Conservation (phyloP, 1,139 yeast genomes). For the Yamadazyma pseudoaaseri region DNA sequence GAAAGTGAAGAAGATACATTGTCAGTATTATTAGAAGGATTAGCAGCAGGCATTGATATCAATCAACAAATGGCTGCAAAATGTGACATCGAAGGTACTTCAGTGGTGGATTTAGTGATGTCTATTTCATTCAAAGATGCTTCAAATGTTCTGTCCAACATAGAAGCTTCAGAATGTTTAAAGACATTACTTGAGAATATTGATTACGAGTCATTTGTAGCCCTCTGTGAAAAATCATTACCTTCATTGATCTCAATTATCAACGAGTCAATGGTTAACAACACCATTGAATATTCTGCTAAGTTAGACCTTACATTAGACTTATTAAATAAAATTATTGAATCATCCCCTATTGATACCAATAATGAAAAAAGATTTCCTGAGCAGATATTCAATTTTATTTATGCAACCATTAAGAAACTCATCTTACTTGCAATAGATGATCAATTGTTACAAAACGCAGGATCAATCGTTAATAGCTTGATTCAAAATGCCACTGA, state of each 20-base stretch:
- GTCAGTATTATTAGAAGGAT: conserved; percentile 70
- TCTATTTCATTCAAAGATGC: conserved; percentile 71
- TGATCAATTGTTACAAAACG: conserved; percentile 74
- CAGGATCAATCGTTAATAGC: conserved; percentile 71
- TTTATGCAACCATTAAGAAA: conserved; percentile 52
- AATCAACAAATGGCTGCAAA: conserved; percentile 34
- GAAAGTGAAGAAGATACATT: conserved; percentile 83
- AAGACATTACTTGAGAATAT: conserved; percentile 54
- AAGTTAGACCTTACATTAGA: conserved; percentile 68
- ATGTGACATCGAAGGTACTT: conserved; percentile 16
- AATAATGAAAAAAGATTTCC: conserved; percentile 45
- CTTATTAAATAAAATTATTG: conserved; percentile 57
- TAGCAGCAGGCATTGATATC: conserved; percentile 53
- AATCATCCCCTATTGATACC: conserved; percentile 29
- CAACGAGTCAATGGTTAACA: conserved; percentile 17
- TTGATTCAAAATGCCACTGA: conserved; percentile 53
- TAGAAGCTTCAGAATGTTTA: conserved; percentile 62
- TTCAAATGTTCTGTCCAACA: conserved; percentile 65
- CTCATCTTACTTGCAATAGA: conserved; percentile 62
- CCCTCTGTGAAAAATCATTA: conserved; percentile 51
- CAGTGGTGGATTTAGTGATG: conserved; percentile 55
- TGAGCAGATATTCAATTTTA: conserved; percentile 42
- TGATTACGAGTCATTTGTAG: conserved; percentile 41
- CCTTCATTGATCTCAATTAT: conserved; percentile 48
- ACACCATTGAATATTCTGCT: conserved; percentile 47